Base-by-base conservation (phyloP, 2,329 filamentous ascomycete species). In the Arthroderma uncinatum region DNA sequence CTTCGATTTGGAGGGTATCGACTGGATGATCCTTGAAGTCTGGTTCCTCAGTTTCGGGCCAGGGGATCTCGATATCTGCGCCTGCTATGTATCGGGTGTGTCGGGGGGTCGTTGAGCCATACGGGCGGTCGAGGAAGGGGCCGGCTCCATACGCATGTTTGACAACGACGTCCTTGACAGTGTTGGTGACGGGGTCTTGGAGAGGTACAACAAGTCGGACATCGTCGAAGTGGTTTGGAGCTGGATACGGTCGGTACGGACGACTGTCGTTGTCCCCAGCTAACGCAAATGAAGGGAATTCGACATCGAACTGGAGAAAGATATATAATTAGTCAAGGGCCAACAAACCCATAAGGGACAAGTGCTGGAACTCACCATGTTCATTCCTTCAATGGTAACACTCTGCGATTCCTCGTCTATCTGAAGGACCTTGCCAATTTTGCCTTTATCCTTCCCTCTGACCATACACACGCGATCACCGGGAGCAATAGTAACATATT, bases 401-500 rank as follows among this genome's bases (percentile, higher is more conserved):
- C 79, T 78, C 60, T 82, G 84, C 48, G 72, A 74, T 9, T 78
- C 71, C 3, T 67, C 60, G 62, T 82, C 73, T 48, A 94, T 75
- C 1, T 75, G 70, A 59, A 69, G 71, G 47, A 97, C 81, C n/a
- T 75, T 74, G 54, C 88, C 87, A 71, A 98, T 93, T 74, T 85
- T 88, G 65, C 90, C 90, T 74, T 84, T 86, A 66, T 93, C 87
- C 36, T 79, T 80, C 7, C 92, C 91, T 60, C 85, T 82, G 56
- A 89, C 74, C 58, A 97, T 74, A 55, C 92, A 87, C 33, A 96
- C 90, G 59, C 93, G 81, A 72, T 97, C 93, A 5, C 84, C 83
- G 2, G 73, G 67, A 23, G 78, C 80, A 58, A 91, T 74, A 62
- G 83, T 85, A 60, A 87, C 76, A 69, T 79, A 78, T 64, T 68